Evolutionary conservation across 148 eudicot genomes (phyloP), one percentile per base, ranked within the genome.

Genomic region (Nepenthes mirabilis): DNA sequence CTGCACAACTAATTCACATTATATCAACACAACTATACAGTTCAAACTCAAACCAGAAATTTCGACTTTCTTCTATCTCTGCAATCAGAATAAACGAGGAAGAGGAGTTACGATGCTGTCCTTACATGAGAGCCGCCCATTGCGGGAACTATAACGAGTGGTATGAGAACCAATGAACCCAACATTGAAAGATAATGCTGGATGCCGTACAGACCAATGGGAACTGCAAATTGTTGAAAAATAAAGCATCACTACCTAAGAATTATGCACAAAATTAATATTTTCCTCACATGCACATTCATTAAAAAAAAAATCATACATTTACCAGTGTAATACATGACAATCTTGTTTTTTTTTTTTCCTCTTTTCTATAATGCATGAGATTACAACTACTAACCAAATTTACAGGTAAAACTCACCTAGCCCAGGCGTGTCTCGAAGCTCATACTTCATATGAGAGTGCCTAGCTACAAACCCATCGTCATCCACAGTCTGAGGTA

Each of bases 41-140:
- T n/a, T 62, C 55, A 68, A 45, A 49, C 51, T 36, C 49, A 47
- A 36, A 9, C 10, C 47, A 37, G 23, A 47, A 32, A 51, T 2
- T 1, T 11, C 47, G 37, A 34, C 10, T 23, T 12, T n/a, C 45
- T 58, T 37, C 11, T 37, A 23, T 23, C 23, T 23, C 51, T 7
- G 1, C 35, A n/a, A 48, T 32, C 56, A 37, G 33, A 64, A 43
- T 12, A 65, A 50, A 61, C 34, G 2, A 54, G 13, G 50, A 63
- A 55, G 53, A 48, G 56, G 67, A 52, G 61, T 60, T 40, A 8
- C 45, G 8, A 49, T 5, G 47, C 66, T 57, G 67, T 65, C 67
- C 98, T 88, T 78, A 93, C 98, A 75, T 86, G 61, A 65, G 76
- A 71, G 61, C 97, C 97, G 61, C 96, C 98, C 98, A 93, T 93